Conservation (phyloP, 306 rosid genomes). For the Dalbergia cochinchinensis region DNA sequence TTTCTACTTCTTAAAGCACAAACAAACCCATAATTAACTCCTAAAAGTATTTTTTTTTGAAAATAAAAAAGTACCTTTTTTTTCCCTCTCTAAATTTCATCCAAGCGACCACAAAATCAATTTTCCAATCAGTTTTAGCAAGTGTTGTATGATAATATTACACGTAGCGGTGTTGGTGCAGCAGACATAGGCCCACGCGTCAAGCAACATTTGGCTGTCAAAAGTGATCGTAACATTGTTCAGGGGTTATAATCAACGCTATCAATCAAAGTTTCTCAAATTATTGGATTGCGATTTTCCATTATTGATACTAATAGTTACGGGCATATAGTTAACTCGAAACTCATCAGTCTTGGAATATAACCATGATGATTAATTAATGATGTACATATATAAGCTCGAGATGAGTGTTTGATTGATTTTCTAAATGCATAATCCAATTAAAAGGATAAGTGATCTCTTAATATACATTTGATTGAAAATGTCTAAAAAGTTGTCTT, state of each 20-base stretch:
- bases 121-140: too few species aligned
- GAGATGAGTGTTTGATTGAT: background rate
- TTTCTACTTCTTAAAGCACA: too few species aligned
- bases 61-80: too few species aligned
- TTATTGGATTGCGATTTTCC: slow-evolving; percentile 31
- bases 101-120: too few species aligned
- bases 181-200: slow-evolving; percentile 31
- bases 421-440: background rate
- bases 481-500: too few species aligned
- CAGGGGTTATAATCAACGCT: slow-evolving; percentile 30
- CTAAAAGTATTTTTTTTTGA: too few species aligned
- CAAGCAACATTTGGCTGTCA: slow-evolving; percentile 37
- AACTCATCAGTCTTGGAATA: slow-evolving; percentile 23
- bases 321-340: background rate
- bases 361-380: background rate
- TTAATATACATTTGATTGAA: too few species aligned
- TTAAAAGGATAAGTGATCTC: too few species aligned
- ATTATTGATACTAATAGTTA: slow-evolving; percentile 1
- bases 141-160: too few species aligned
- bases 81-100: too few species aligned
- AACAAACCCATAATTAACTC: too few species aligned
- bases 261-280: slow-evolving; percentile 43
- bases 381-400: background rate
- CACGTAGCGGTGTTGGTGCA: too few species aligned
- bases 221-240: slow-evolving; percentile 9